These are phyloP conservation scores for Rhynchospora breviuscula DNA, from an alignment of 176 grass and related monocot species.

Conservation along the genomic window DNA sequence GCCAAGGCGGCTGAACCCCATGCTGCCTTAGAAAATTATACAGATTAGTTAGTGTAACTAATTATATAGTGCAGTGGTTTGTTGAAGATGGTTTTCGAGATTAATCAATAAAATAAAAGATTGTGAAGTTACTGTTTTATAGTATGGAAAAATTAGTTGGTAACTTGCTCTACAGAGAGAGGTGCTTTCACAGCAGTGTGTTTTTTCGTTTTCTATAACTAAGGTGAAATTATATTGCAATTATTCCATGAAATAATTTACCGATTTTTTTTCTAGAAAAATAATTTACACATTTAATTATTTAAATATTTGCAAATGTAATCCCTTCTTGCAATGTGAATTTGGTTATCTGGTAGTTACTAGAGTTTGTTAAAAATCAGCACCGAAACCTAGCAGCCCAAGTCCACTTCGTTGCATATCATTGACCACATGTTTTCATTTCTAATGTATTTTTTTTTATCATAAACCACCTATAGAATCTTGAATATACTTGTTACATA, in stretches of 20 bases:
- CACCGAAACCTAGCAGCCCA: too few species aligned
- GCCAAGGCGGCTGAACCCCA: constrained; percentile 65
- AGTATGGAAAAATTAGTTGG: not conserved
- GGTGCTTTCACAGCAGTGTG: not conserved
- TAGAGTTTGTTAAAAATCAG: too few species aligned
- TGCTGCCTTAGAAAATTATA: constrained; percentile 59
- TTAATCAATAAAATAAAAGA: not conserved
- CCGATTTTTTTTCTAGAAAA: too few species aligned
- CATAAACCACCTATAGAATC: too few species aligned
- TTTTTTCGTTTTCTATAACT: not conserved
- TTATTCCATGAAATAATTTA: not conserved
- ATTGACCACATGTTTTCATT: too few species aligned
- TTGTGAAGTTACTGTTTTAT: not conserved
- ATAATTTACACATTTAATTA: not conserved
- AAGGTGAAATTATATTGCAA: too few species aligned
- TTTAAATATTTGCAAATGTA: not conserved
- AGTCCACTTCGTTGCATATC: too few species aligned
- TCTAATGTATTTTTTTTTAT: too few species aligned
- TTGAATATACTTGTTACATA: too few species aligned
- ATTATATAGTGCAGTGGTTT: not conserved
- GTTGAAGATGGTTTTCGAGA: not conserved
- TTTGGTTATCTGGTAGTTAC: not conserved
- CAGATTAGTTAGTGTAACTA: constrained; percentile 48
- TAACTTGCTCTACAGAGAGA: not conserved
- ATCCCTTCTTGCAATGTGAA: not conserved